Percentiles rank a stretch among this genome's conserved stretches.
These are phyloP conservation scores for Pugionium dolabratum DNA, from an alignment of 345 rosid genomes.

Conservation along the genomic window DNA sequence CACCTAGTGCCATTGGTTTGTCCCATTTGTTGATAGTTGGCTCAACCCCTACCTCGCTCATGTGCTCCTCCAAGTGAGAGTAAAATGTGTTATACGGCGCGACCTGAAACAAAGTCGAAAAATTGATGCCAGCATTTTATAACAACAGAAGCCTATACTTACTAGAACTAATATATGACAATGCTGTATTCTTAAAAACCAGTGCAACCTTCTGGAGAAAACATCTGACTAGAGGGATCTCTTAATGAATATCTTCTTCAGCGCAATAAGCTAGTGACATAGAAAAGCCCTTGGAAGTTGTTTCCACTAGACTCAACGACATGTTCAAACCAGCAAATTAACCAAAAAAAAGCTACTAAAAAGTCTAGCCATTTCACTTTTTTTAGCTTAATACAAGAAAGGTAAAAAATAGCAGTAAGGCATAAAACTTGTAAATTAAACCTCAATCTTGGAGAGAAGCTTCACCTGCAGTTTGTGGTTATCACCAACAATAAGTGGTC, in stretches of 20 bases:
- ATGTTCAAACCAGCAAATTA: background rate
- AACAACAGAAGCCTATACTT: background rate
- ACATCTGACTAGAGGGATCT: conserved; percentile 5
- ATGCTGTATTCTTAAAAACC: background rate
- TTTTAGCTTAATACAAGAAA: background rate
- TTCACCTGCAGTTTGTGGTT: conserved; percentile 91
- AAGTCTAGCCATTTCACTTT: background rate
- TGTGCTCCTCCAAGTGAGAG: conserved; percentile 82
- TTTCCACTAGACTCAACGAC: background rate
- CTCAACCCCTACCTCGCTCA: conserved; percentile 75
- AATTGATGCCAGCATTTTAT: too few species aligned
- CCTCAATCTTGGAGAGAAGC: conserved; percentile 10
- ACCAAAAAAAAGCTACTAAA: conserved; percentile 15
- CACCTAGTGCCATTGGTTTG: conserved; percentile 77
- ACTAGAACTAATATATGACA: background rate
- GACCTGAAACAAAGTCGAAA: conserved; percentile 53
- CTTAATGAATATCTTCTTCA: background rate
- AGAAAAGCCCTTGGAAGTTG: too few species aligned
- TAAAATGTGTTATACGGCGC: conserved; percentile 92
- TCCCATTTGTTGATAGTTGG: conserved; percentile 81
- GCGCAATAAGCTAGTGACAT: background rate
- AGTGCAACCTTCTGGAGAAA: background rate
- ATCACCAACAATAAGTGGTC: conserved; percentile 90
- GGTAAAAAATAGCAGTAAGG: background rate
- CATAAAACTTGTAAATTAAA: conserved; percentile 1